These are phyloP conservation scores for Pseudocercospora vitis DNA, from an alignment of 2,329 filamentous ascomycete genomes.

Conservation along the genomic window DNA sequence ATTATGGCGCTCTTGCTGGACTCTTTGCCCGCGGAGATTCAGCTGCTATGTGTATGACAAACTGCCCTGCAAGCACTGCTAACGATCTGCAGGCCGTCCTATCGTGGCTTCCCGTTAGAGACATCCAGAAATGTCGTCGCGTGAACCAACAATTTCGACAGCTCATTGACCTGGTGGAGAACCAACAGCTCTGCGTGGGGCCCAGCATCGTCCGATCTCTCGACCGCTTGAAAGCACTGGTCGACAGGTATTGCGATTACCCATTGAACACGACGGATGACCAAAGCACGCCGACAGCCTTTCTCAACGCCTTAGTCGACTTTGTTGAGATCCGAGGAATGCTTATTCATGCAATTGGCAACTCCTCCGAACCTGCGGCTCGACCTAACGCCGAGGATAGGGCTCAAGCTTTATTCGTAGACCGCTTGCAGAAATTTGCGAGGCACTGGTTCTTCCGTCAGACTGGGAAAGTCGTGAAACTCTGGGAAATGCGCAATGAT, in stretches of 20 bases:
- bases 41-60: too few species aligned
- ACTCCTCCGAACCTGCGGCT: too few species aligned
- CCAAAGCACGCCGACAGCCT: neutral
- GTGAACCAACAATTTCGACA: neutral
- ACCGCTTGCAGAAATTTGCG: too few species aligned
- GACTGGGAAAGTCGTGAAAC: neutral
- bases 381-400: too few species aligned
- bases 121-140: conserved; percentile 12
- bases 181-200: neutral
- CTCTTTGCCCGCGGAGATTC: too few species aligned
- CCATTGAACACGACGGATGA: neutral
- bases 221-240: neutral
- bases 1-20: too few species aligned
- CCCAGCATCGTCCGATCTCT: neutral
- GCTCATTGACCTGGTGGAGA: conserved; percentile 3
- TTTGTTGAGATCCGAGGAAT: neutral
- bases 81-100: too few species aligned
- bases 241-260: neutral
- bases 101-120: neutral
- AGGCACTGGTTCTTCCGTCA: neutral
- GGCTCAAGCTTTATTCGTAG: too few species aligned
- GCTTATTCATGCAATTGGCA: too few species aligned
- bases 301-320: neutral
- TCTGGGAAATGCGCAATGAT: neutral
- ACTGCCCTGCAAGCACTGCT: too few species aligned